Evolutionary conservation across 257 asterid genomes (phyloP).

Genomic region (Solanum chiquidenum): DNA sequence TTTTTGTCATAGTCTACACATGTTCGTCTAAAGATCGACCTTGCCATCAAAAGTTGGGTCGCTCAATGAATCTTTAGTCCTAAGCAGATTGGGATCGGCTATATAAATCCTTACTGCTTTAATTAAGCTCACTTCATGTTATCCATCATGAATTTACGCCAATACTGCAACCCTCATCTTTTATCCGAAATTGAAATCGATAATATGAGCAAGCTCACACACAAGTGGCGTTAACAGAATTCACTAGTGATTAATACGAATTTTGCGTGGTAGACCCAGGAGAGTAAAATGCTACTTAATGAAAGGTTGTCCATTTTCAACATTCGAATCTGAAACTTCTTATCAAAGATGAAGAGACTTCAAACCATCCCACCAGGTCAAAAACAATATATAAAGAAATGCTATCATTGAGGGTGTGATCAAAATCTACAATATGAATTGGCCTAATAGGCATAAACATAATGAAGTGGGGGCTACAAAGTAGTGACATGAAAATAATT

Average conservation of each 20-base stretch:
- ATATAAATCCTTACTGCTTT: neutral
- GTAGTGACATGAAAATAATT: constrained; percentile 3
- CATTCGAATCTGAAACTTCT: neutral
- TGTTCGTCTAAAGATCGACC: neutral
- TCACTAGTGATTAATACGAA: neutral
- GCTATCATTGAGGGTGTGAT: neutral
- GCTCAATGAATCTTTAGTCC: neutral
- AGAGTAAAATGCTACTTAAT: neutral
- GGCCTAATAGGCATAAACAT: neutral
- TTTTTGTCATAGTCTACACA: neutral
- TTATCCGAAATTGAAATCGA: neutral
- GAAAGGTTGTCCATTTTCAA: neutral
- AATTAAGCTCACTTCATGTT: neutral
- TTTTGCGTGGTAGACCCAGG: neutral
- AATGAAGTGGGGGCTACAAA: constrained; percentile 5
- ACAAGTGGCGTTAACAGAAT: neutral
- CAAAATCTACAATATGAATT: neutral
- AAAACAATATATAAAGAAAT: neutral
- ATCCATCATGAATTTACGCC: neutral
- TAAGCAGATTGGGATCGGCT: neutral
- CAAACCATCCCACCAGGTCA: neutral
- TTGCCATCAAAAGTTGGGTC: neutral
- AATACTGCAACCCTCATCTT: neutral
- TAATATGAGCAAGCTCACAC: neutral
- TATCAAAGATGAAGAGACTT: neutral